phyloP scores from a whole-genome alignment of 148 eudicot genomes.

The Persicaria maculosa region DNA sequence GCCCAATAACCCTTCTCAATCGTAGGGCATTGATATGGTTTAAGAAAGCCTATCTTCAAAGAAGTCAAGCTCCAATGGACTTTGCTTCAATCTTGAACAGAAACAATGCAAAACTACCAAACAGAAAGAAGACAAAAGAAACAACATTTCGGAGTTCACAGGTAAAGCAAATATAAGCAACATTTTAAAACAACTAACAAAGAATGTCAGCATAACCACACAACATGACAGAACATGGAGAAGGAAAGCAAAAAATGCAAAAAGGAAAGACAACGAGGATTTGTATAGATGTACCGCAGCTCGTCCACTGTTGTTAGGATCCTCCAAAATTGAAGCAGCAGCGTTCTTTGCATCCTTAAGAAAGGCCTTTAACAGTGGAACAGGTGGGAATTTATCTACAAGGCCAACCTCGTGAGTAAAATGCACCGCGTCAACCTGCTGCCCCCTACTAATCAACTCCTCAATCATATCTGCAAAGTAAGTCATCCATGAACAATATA shows the following conservation, averaged over 20 bases:
- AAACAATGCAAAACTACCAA: background rate
- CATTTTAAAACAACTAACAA: background rate
- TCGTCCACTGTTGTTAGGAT: constrained; percentile 77
- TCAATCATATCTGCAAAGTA: constrained; percentile 76
- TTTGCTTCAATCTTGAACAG: background rate
- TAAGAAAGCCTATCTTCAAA: no score
- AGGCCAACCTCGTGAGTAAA: constrained; percentile 94
- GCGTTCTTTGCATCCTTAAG: constrained; percentile 91
- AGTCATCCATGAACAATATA: background rate
- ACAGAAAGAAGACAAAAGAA: background rate
- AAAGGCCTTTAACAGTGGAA: constrained; percentile 81
- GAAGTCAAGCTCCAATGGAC: background rate
- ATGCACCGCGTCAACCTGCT: constrained; percentile 99
- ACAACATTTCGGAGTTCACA: background rate
- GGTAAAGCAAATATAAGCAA: background rate
- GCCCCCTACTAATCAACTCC: constrained; percentile 92
- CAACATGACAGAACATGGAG: no score
- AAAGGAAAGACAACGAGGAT: background rate
- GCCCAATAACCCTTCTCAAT: no score
- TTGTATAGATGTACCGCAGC: constrained; percentile 29
- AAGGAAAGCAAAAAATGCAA: background rate
- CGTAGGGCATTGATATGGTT: no score
- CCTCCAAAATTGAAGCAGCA: constrained; percentile 66
- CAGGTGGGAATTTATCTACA: constrained; percentile 78
- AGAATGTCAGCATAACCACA: background rate